Evolutionary conservation across 1,284 basidiomycete species (phyloP).

Genomic region (Apiotrichum montevideense): DNA sequence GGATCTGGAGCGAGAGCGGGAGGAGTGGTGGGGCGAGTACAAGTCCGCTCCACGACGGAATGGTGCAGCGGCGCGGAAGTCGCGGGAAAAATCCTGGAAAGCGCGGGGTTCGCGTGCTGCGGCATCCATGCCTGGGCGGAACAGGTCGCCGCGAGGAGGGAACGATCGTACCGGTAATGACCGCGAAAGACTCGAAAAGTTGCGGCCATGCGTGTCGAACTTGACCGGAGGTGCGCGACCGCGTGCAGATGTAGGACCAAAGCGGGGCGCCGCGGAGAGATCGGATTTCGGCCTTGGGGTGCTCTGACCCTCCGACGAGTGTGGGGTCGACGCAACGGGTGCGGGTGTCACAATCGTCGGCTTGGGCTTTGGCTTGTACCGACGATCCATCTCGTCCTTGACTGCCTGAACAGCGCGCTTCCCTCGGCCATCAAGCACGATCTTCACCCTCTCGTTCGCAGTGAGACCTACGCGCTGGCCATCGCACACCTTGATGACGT

Average conservation of each 20-base stretch:
- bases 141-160: neutral
- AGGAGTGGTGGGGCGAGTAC: conserved; percentile 11
- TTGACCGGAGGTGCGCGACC: conserved; percentile 12
- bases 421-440: conserved; percentile 49
- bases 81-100: conserved; percentile 17
- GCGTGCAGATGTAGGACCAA: neutral
- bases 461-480: conserved; percentile 44
- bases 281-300: conserved; percentile 9
- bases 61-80: conserved; percentile 5
- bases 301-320: neutral
- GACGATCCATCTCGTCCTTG: conserved; percentile 55
- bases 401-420: conserved; percentile 43
- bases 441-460: conserved; percentile 33
- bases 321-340: neutral
- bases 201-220: conserved; percentile 16
- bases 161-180: conserved; percentile 16
- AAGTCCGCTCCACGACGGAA: conserved; percentile 5
- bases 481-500: conserved; percentile 43
- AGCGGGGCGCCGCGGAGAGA: conserved; percentile 3
- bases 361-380: conserved; percentile 48
- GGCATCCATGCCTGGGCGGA: neutral
- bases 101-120: neutral
- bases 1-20: conserved; percentile 14
- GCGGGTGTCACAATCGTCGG: conserved; percentile 1
- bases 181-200: conserved; percentile 18